These are phyloP conservation scores for Scleroderma citrinum DNA, from an alignment of 768 basidiomycete genomes.

Conservation along the genomic window DNA sequence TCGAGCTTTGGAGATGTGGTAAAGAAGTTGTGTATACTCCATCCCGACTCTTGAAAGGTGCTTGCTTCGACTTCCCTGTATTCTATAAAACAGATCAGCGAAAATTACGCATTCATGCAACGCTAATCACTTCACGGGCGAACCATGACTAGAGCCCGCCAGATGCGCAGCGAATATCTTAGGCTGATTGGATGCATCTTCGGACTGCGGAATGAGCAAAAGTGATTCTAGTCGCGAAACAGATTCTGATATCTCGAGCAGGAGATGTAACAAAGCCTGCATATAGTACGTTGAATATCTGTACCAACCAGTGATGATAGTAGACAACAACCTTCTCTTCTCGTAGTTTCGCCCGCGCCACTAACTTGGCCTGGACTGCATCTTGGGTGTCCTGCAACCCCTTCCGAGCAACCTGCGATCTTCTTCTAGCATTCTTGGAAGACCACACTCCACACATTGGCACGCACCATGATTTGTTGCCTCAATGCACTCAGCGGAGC, in stretches of 20 bases:
- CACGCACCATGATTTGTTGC: constrained; percentile 60
- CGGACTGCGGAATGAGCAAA: constrained; percentile 58
- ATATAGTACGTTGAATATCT: constrained; percentile 2
- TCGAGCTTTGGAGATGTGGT: constrained; percentile 80
- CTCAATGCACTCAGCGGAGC: constrained; percentile 61
- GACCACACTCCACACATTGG: background rate
- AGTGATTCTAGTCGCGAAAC: constrained; percentile 84
- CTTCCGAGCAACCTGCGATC: constrained; percentile 50
- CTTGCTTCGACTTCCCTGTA: constrained; percentile 63
- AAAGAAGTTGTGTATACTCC: constrained; percentile 90
- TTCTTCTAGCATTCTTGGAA: background rate
- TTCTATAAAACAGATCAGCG: constrained; percentile 32
- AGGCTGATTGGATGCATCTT: constrained; percentile 33
- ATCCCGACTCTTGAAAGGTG: constrained; percentile 79
- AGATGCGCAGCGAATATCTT: constrained; percentile 26
- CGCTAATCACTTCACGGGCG: constrained; percentile 34
- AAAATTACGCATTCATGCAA: background rate
- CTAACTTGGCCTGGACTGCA: constrained; percentile 73
- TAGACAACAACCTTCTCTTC: constrained; percentile 66
- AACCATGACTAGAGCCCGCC: constrained; percentile 23
- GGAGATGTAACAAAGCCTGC: constrained; percentile 77
- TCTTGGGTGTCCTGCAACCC: constrained; percentile 64
- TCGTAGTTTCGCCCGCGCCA: constrained; percentile 65
- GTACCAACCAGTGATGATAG: background rate
- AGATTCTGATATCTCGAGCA: constrained; percentile 91